These are phyloP conservation scores for Lodderomyces theae DNA, from an alignment of 1,139 yeast species.

Conservation along the genomic window DNA sequence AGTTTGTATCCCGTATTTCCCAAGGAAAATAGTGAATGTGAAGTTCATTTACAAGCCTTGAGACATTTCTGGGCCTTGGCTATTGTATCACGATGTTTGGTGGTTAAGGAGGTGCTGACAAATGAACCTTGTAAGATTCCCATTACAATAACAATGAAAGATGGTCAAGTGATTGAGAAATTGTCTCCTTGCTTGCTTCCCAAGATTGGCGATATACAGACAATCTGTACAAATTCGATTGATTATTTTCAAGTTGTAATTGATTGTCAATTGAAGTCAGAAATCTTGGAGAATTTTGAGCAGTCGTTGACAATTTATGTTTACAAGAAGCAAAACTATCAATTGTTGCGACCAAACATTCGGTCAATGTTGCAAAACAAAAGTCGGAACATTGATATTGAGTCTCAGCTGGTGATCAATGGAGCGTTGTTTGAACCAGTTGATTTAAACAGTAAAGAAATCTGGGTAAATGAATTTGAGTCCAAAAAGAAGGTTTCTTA, in stretches of 20 bases:
- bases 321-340: slow-evolving; percentile 44
- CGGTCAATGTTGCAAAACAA: slow-evolving; percentile 36
- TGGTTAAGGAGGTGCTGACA: slow-evolving; percentile 67
- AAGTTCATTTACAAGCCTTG: slow-evolving; percentile 77
- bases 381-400: slow-evolving; percentile 24
- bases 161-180: slow-evolving; percentile 30
- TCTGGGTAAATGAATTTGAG: slow-evolving; percentile 31
- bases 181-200: slow-evolving; percentile 73
- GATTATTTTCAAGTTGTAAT: slow-evolving; percentile 46
- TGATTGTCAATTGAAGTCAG: slow-evolving; percentile 38
- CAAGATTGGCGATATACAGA: slow-evolving; percentile 46
- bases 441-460: slow-evolving; percentile 26
- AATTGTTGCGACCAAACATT: slow-evolving; percentile 35
- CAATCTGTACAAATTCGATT: slow-evolving; percentile 39
- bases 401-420: slow-evolving; percentile 22
- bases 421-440: slow-evolving; percentile 26
- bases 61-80: slow-evolving; percentile 91
- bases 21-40: slow-evolving; percentile 38
- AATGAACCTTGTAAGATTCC: slow-evolving; percentile 53
- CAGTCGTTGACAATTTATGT: slow-evolving; percentile 49
- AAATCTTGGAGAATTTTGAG: slow-evolving; percentile 42
- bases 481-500: slow-evolving; percentile 15
- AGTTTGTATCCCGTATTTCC: slow-evolving; percentile 78
- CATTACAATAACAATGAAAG: slow-evolving; percentile 43
- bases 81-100: slow-evolving; percentile 75